Base-by-base conservation (phyloP, 2,329 filamentous ascomycete genomes). In the Colletotrichum lupini region DNA sequence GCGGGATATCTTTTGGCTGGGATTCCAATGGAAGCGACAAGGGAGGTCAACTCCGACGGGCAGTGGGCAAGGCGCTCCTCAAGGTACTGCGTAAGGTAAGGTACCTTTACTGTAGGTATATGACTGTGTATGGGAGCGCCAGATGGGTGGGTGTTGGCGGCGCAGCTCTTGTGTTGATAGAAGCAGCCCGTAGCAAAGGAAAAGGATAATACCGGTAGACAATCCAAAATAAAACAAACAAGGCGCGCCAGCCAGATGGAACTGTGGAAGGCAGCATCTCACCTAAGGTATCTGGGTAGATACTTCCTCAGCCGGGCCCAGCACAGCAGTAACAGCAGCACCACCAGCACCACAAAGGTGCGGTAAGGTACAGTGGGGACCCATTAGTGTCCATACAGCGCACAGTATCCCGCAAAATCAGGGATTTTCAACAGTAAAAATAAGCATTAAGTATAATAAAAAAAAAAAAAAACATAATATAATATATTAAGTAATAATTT, bases 1-100 rank as follows among this genome's bases (percentile, higher is more conserved):
- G 70, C 67, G 67, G 70, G 60, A 73, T 72, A 61, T 70, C 70
- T 73, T 73, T 53, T 69, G 11, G 42, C 59, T 73, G 70, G 66
- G 65, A 72, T 69, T 11, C 66, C 37, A 68, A 72, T 52, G 37
- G 16, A 7, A 42, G 16, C 37, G 52, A 72, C 61, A 61, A 68
- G 42, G 42, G 42, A 49, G 24, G 24, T 9, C 35, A 26, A 42
- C 26, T 11, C 24, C 22, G 22, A 35, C 32, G 32, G 32, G 32
- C 32, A 12, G 32, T 35, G 32, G 32, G 32, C 11, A 35, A 35
- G 32, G 32, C 12, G 12, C 32, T 35, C 32, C 32, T 12, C 32
- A 35, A 35, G 32, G 32, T 35, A 35, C 32, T 35, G 11, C 32
- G 32, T 35, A 35, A 12, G 11, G 11, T 35, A 35, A 35, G 32